Conservation (phyloP, 2,329 filamentous ascomycete genomes). For the Colletotrichum sp. region DNA sequence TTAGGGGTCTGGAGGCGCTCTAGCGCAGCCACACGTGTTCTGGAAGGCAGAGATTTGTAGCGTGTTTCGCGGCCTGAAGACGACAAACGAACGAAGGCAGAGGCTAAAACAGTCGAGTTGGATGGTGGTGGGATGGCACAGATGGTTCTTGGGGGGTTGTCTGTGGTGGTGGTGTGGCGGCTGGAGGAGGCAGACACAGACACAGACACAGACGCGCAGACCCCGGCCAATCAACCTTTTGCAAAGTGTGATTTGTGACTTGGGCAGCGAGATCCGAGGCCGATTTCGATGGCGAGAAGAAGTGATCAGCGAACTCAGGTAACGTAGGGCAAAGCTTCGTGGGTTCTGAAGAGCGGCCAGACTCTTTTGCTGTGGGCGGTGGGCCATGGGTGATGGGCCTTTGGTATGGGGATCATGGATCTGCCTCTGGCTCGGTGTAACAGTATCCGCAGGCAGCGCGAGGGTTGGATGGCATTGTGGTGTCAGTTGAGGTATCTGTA, state of each 20-base stretch:
- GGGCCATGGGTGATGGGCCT: background rate
- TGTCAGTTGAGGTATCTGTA: background rate
- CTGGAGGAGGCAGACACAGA: background rate
- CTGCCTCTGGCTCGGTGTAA: background rate
- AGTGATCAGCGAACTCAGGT: conserved; percentile 1
- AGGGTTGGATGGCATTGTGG: background rate
- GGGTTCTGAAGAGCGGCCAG: background rate
- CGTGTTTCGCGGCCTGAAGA: background rate
- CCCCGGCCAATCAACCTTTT: background rate
- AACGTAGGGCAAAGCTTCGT: background rate
- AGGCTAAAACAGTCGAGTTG: conserved; percentile 3
- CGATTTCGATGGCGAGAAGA: background rate
- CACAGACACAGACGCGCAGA: background rate
- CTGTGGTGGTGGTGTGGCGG: background rate
- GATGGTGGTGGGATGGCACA: background rate
- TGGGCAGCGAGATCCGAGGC: background rate
- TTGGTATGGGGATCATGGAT: background rate
- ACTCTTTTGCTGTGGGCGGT: background rate
- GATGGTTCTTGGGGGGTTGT: background rate
- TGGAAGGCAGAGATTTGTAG: background rate
- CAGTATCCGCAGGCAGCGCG: background rate
- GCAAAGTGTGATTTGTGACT: background rate
- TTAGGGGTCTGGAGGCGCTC: conserved; percentile 3
- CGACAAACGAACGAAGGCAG: background rate
- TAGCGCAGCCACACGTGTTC: background rate